A percentile compares a stretch with the other conserved stretches of the same genome.
Evolutionary conservation across 352 stramenopile species (phyloP).

Genomic region (Phytophthora brassicae): DNA sequence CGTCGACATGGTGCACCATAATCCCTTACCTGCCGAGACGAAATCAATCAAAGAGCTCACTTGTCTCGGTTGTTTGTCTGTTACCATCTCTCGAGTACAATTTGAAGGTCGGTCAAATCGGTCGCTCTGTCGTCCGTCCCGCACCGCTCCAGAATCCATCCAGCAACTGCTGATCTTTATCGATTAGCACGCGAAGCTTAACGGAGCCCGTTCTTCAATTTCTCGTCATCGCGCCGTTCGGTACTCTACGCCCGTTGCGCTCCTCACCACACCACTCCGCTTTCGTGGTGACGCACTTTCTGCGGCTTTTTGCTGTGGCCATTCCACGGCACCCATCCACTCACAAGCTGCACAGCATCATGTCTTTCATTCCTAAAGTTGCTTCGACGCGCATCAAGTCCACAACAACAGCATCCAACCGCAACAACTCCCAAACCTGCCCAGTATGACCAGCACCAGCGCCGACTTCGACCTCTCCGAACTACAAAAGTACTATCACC

Average conservation of each 20-base stretch:
- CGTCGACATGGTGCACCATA: too few species aligned
- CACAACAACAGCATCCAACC: not conserved
- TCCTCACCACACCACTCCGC: slow-evolving; percentile 17
- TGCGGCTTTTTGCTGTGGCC: slow-evolving; percentile 14
- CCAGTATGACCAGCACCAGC: slow-evolving; percentile 45
- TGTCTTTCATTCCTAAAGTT: slow-evolving; percentile 42
- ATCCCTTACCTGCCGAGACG: too few species aligned
- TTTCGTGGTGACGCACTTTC: slow-evolving; percentile 28
- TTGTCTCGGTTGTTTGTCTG: slow-evolving; percentile 22
- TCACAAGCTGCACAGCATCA: slow-evolving; percentile 27
- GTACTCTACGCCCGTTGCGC: slow-evolving; percentile 25
- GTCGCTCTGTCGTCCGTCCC: slow-evolving; percentile 27
- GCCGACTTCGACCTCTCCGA: slow-evolving; percentile 80
- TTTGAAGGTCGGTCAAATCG: slow-evolving; percentile 4
- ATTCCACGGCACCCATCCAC: slow-evolving; percentile 19
- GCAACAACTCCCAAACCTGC: not conserved
- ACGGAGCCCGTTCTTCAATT: slow-evolving; percentile 30
- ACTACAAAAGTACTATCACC: slow-evolving; percentile 86
- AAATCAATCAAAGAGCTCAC: not conserved
- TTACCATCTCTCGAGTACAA: slow-evolving; percentile 12
- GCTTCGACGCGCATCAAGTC: slow-evolving; percentile 27
- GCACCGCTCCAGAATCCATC: slow-evolving; percentile 22
- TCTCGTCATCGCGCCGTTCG: slow-evolving; percentile 24
- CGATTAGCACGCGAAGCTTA: slow-evolving; percentile 37
- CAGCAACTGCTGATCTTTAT: slow-evolving; percentile 28